Evolutionary conservation across 805 yeast species (phyloP), one percentile per base, ranked within the genome.

Genomic region (Wickerhamomyces bovis): DNA sequence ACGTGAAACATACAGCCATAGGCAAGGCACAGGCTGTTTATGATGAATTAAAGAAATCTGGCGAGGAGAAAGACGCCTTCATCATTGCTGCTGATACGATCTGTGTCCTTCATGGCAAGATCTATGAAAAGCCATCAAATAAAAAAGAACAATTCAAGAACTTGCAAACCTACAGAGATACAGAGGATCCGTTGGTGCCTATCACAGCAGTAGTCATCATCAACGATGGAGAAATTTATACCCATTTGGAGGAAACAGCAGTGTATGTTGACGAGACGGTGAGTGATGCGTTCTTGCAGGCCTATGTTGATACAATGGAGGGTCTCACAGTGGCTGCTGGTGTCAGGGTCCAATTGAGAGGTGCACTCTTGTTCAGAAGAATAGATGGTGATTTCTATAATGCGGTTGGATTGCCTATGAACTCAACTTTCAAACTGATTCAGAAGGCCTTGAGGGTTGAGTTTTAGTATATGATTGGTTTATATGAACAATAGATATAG

Each of bases 261-360:
- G 54, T 77, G 5, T 45, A 55, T 19, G 68, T 78, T 57, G 78
- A 77, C 45, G 52, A 66, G 9, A 47, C 59, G 1, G 64, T 81
- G 13, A 71, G 80, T 1, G 80, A 78, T 53, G 78, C 71, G n/a
- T 69, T 82, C 36, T 57, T 92, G 4, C 58, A 74, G 22, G 68
- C 71, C 15, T 92, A 92, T 62, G 83, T 85, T 11, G 73, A 72
- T 3, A 67, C 81, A 2, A 83, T 75, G 20, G 97, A 92, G 61
- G 98, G 94, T 1, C 46, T 72, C 8, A 75, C 75, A 42, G 97
- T 87, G 1, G 96, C 98, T 2, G 99, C 97, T 6, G 99, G 99
- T 1, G 90, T 87, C 67, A 81, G 81, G 55, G 81, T 85, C 49
- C 98, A 92, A 65, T 86, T 83, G 0, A 61, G 63, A 10, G 94